phyloP scores from a whole-genome alignment of 1,284 basidiomycete species.

The Ceratobasidium sp. region DNA sequence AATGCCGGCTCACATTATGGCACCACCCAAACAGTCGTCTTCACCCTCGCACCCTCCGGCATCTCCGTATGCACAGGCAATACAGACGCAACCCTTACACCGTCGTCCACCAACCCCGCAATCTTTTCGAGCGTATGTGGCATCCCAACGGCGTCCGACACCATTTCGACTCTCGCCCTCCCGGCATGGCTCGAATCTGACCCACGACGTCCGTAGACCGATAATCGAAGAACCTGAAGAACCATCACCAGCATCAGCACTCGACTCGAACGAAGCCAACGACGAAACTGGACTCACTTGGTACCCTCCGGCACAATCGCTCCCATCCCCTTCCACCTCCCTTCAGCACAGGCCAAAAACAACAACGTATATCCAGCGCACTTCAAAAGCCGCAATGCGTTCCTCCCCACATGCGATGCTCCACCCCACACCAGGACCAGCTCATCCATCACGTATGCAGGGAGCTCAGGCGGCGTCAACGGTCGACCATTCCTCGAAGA shows the following conservation, averaged over 20 bases:
- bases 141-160: slow-evolving; percentile 18
- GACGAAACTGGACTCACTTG: neutral
- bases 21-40: slow-evolving; percentile 24
- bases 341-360: neutral
- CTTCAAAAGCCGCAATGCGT: slow-evolving; percentile 15
- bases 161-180: slow-evolving; percentile 3
- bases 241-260: neutral
- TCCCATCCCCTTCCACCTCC: neutral
- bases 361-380: slow-evolving; percentile 28
- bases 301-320: slow-evolving; percentile 7
- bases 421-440: slow-evolving; percentile 39
- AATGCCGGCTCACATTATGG: slow-evolving; percentile 22
- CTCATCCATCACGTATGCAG: slow-evolving; percentile 23
- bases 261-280: neutral
- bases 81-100: slow-evolving; percentile 9
- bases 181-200: slow-evolving; percentile 5
- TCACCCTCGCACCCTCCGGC: slow-evolving; percentile 34
- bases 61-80: slow-evolving; percentile 34
- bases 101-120: slow-evolving; percentile 3
- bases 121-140: slow-evolving; percentile 16
- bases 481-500: too few relatives aligned
- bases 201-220: slow-evolving; percentile 10
- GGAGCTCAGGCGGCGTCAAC: neutral
- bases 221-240: slow-evolving; percentile 29
- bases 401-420: slow-evolving; percentile 1